phyloP scores from a whole-genome alignment of 129 eudicot genomes.

The sunflower (Helianthus annuus) region DNA sequence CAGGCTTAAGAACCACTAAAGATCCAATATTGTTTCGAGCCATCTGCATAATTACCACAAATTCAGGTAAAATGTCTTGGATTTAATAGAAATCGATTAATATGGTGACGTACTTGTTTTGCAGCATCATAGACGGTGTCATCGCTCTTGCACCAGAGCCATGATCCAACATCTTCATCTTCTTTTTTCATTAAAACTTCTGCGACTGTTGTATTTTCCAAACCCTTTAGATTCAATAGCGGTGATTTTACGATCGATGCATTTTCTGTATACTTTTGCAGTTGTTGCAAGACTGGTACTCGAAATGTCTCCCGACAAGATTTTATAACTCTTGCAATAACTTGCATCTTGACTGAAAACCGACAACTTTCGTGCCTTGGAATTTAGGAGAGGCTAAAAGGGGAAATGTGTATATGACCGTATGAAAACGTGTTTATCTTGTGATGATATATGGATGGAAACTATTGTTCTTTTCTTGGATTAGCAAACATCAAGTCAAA shows the following conservation, averaged over 20 bases:
- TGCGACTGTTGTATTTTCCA: conserved; percentile 73
- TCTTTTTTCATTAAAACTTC: conserved; percentile 75
- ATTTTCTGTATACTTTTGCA: conserved; percentile 31
- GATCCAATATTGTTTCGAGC: conserved; percentile 81
- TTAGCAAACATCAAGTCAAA: conserved; percentile 19
- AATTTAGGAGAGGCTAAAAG: neutral
- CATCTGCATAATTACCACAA: conserved; percentile 52
- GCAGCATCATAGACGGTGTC: conserved; percentile 89
- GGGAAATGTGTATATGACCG: neutral
- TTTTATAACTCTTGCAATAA: conserved; percentile 47
- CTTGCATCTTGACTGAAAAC: conserved; percentile 55
- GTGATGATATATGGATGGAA: conserved; percentile 21
- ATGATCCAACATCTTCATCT: conserved; percentile 56
- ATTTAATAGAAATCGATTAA: neutral
- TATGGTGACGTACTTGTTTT: conserved; percentile 50
- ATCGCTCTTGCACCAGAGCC: conserved; percentile 83
- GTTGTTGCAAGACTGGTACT: conserved; percentile 36
- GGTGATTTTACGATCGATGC: conserved; percentile 26
- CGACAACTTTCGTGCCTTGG: neutral
- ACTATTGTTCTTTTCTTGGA: conserved; percentile 39
- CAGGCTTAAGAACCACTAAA: conserved; percentile 86
- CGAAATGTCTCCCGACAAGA: conserved; percentile 48
- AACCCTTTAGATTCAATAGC: conserved; percentile 50
- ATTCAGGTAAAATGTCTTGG: neutral
- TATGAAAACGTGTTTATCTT: conserved; percentile 8